A percentile compares a stretch with the other conserved stretches of the same genome.
These are phyloP conservation scores for Claviceps maximensis DNA, from an alignment of 2,329 filamentous ascomycete species.

Conservation along the genomic window DNA sequence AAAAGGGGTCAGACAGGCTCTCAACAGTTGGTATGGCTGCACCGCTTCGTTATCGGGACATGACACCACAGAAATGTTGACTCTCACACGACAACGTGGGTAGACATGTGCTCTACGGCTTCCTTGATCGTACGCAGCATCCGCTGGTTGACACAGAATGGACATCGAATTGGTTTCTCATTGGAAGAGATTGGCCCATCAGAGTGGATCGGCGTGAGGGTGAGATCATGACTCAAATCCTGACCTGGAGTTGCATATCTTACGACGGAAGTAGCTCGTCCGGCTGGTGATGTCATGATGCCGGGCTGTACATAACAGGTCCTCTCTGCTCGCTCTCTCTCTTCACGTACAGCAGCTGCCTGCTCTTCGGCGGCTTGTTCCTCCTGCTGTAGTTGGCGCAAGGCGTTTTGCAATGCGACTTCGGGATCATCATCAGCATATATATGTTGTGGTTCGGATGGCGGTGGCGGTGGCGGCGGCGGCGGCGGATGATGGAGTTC, in stretches of 20 bases:
- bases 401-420: slow-evolving; percentile 43
- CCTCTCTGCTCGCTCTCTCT: slow-evolving; percentile 35
- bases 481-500: slow-evolving; percentile 7
- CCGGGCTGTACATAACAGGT: slow-evolving; percentile 15
- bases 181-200: slow-evolving; percentile 30
- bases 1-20: neutral
- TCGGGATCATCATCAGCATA: slow-evolving; percentile 43
- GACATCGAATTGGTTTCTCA: slow-evolving; percentile 41
- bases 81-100: slow-evolving; percentile 41
- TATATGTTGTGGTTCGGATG: slow-evolving; percentile 12
- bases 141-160: slow-evolving; percentile 47
- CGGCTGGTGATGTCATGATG: slow-evolving; percentile 21
- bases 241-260: slow-evolving; percentile 23
- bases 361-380: slow-evolving; percentile 46
- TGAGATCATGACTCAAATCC: slow-evolving; percentile 29
- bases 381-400: slow-evolving; percentile 45
- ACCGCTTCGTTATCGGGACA: neutral
- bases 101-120: slow-evolving; percentile 49
- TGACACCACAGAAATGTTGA: neutral
- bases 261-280: slow-evolving; percentile 17
- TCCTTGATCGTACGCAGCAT: slow-evolving; percentile 49
- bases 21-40: neutral
- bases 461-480: neutral
- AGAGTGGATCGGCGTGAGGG: slow-evolving; percentile 41
- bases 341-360: slow-evolving; percentile 39